phyloP scores from a whole-genome alignment of 768 basidiomycete species.

The Epithele typhae region DNA sequence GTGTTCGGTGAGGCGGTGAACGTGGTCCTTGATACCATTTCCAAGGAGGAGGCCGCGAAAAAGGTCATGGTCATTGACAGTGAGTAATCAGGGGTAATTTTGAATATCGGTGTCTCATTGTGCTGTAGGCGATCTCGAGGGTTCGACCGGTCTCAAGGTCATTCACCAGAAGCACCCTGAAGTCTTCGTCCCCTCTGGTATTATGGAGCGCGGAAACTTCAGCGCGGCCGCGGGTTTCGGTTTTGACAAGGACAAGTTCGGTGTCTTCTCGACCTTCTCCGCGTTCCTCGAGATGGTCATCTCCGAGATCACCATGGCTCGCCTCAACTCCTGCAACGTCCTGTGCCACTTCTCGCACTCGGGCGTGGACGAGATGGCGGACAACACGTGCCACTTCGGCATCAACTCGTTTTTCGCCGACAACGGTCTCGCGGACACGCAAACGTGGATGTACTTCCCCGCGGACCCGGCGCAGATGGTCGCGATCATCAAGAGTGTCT shows the following conservation, averaged over 20 bases:
- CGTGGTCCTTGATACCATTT: conserved; percentile 65
- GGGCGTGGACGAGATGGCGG: conserved; percentile 74
- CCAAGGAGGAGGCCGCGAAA: conserved; percentile 70
- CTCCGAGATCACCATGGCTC: conserved; percentile 90
- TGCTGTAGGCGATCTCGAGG: conserved; percentile 70
- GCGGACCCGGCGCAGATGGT: conserved; percentile 81
- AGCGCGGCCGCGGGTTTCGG: conserved; percentile 60
- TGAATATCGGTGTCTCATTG: background rate
- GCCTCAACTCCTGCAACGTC: conserved; percentile 84
- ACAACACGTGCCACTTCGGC: conserved; percentile 62
- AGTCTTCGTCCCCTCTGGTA: conserved; percentile 79
- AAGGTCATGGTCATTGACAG: conserved; percentile 90
- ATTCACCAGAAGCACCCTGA: conserved; percentile 91
- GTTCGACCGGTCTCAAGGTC: conserved; percentile 82
- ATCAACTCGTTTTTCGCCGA: conserved; percentile 87
- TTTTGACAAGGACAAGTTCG: conserved; percentile 75
- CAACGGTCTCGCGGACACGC: conserved; percentile 77
- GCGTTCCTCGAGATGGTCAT: conserved; percentile 91
- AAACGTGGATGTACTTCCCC: conserved; percentile 84
- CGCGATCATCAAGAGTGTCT: conserved; percentile 69
- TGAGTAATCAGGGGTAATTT: conserved; percentile 32
- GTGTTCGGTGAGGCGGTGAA: conserved; percentile 85
- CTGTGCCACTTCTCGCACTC: conserved; percentile 89
- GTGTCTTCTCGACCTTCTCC: conserved; percentile 88
- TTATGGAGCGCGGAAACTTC: conserved; percentile 36